Base-by-base conservation (phyloP, 192 early-diverging fungal genomes). In the Phlyctochytrium bullatum region DNA sequence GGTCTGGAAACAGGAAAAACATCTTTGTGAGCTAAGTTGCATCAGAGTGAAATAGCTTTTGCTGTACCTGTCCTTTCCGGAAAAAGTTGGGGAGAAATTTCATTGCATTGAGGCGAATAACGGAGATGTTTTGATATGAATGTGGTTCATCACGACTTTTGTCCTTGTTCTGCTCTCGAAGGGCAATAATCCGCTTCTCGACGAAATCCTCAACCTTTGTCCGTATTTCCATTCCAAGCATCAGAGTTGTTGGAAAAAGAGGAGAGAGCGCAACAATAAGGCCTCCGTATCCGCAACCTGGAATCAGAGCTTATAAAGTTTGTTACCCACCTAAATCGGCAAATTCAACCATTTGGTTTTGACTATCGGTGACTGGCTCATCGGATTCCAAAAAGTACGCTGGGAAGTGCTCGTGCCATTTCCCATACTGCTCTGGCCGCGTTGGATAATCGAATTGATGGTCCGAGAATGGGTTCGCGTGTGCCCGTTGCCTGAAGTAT, bases 191-290 rank as follows among this genome's bases (percentile, higher is more conserved):
- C 34, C 92, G 84, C 70, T 90, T 79, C 68, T 89, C 80, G 2
- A 99, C 93, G 71, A 96, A 99, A 59, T 93, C 90, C 69, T 94
- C 86, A 20, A 99, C 93, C 72, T 97, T 95, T 51, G 87, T 85
- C 31, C 98, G 90, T 71, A 99, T 99, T 80, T 99, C 98, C 96
- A 99, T 98, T 58, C 96, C 98, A 28, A 99, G 71, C 86, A 98
- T 96, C 31, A 99, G 79, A 14, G 85, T 94, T 33, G 89, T 87
- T 0, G 98, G 98, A 70, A 88, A 99, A 25, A 98, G 76, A 1
- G 96, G 92, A 0, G 94, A 86, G 62, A 99, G 79, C 2, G 90
- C 90, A 23, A 80, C 73, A 30, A 96, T 73, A 1, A 97, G 83
- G 2, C 97, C 97, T 52, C 97, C 97, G 75, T 96, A 99, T 59